Conservation (phyloP, 1,139 yeast genomes). For the Scheffersomyces cryptocercus region DNA sequence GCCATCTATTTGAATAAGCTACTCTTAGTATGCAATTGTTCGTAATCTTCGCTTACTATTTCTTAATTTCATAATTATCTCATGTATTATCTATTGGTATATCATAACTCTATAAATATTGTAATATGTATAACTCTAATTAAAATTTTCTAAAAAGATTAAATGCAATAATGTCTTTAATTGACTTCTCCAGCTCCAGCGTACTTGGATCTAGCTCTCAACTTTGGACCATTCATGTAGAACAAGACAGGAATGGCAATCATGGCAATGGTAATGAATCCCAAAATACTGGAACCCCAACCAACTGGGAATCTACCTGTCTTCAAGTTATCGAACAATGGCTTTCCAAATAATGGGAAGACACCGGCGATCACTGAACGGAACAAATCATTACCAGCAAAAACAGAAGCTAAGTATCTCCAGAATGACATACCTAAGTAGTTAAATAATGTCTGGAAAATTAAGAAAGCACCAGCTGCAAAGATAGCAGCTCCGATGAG, state of each 20-base stretch:
- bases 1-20: no score
- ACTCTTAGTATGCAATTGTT: no score
- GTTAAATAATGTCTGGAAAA: slow-evolving; percentile 43
- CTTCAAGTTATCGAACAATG: slow-evolving; percentile 47
- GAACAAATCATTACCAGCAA: slow-evolving; percentile 55
- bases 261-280: slow-evolving; percentile 42
- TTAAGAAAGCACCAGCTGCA: slow-evolving; percentile 37
- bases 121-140: no score
- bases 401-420: slow-evolving; percentile 55
- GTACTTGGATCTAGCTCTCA: slow-evolving; percentile 49
- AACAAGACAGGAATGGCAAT: slow-evolving; percentile 48
- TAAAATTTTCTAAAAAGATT: no score
- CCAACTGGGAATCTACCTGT: slow-evolving; percentile 53
- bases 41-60: no score
- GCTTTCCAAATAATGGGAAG: slow-evolving; percentile 61
- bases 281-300: slow-evolving; percentile 55
- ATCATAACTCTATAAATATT: no score
- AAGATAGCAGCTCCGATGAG: slow-evolving; percentile 43
- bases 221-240: slow-evolving; percentile 49
- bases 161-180: no score
- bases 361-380: slow-evolving; percentile 58
- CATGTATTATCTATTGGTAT: no score
- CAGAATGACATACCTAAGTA: slow-evolving; percentile 37
- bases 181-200: slow-evolving; percentile 5
- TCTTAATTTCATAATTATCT: no score